These are phyloP conservation scores for Loxodes magnus DNA, from an alignment of 73 alveolate species.

Conservation along the genomic window DNA sequence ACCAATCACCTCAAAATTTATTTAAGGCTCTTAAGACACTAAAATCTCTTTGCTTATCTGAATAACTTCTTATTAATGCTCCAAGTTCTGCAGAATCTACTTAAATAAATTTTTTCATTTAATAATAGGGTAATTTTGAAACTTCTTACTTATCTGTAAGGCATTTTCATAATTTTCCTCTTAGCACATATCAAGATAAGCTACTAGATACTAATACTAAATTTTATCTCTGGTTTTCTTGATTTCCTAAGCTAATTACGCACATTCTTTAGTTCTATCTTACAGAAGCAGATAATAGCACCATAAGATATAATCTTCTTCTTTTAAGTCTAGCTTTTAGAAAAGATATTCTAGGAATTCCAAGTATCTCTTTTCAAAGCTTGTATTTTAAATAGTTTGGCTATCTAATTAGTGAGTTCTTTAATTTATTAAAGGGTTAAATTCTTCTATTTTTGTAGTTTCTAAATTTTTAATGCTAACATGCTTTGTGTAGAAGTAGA, in stretches of 20 bases:
- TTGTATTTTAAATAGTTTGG: conserved; percentile 15
- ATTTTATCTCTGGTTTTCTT: conserved; percentile 13
- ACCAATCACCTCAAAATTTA: conserved; percentile 39
- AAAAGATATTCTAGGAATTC: conserved; percentile 16
- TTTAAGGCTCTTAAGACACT: conserved; percentile 25
- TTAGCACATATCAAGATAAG: conserved; percentile 57
- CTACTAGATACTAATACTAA: conserved; percentile 58
- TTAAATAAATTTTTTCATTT: conserved; percentile 32
- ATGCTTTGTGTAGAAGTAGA: conserved; percentile 1
- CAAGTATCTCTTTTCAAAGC: conserved; percentile 19
- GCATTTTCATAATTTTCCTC: conserved; percentile 45
- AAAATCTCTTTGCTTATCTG: conserved; percentile 17
- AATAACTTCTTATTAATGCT: conserved; percentile 13
- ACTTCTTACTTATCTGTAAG: too few relatives aligned
- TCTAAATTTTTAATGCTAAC: neutral
- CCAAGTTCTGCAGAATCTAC: conserved; percentile 26
- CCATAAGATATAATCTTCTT: conserved; percentile 16
- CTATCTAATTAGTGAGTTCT: conserved; percentile 59
- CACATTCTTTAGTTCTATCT: conserved; percentile 35
- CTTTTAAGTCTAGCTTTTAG: conserved; percentile 17
- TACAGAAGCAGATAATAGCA: conserved; percentile 26
- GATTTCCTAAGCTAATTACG: conserved; percentile 19
- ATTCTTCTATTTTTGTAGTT: conserved; percentile 25
- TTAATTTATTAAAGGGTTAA: conserved; percentile 61
- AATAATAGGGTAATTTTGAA: too few relatives aligned